These are phyloP conservation scores for Ceratocystis albifundus DNA, from an alignment of 2,329 filamentous ascomycete genomes.

Conservation along the genomic window DNA sequence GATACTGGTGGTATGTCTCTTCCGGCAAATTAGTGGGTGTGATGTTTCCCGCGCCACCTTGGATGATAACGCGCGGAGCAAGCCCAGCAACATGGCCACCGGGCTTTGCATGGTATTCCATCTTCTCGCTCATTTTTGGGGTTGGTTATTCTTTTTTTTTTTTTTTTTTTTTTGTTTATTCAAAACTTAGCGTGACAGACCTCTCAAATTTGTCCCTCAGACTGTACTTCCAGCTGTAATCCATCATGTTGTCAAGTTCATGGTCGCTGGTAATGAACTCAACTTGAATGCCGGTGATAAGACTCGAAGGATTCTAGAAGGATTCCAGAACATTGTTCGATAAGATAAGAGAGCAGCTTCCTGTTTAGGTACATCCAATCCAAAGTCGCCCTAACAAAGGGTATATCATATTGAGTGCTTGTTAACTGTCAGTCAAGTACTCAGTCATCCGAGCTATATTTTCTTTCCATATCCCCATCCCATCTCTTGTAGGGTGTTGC, in stretches of 20 bases:
- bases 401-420: background rate
- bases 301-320: background rate
- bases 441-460: background rate
- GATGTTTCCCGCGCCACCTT: conserved; percentile 63
- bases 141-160: background rate
- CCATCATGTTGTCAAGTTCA: background rate
- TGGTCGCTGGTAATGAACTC: background rate
- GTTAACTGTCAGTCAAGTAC: background rate
- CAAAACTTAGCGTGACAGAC: background rate
- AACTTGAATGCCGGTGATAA: background rate
- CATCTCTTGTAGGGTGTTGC: too few species aligned
- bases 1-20: conserved; percentile 47
- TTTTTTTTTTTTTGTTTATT: too few species aligned
- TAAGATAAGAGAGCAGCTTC: conserved; percentile 10
- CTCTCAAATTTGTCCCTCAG: too few species aligned
- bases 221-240: too few species aligned
- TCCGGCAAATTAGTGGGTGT: conserved; percentile 47
- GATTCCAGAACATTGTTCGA: background rate
- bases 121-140: conserved; percentile 18
- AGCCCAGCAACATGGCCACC: conserved; percentile 24
- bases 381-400: background rate
- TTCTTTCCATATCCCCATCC: background rate
- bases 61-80: conserved; percentile 53
- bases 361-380: background rate
- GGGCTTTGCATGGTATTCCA: conserved; percentile 5